Percentiles rank a stretch among this genome's conserved stretches.
These are phyloP conservation scores for Xylaria digitata DNA, from an alignment of 2,329 filamentous ascomycete genomes.

Conservation along the genomic window DNA sequence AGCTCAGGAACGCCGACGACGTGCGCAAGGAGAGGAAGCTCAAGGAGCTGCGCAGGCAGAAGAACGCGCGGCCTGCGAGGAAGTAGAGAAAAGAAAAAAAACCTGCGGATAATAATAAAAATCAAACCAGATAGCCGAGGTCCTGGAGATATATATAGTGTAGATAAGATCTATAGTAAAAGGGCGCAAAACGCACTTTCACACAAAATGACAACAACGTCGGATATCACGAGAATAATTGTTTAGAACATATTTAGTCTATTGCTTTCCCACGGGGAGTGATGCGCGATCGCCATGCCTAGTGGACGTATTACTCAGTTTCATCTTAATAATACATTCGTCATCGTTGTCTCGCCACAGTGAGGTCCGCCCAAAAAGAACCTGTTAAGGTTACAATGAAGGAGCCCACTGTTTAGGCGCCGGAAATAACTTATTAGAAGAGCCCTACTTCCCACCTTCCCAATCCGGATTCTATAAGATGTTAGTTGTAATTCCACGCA, in stretches of 20 bases:
- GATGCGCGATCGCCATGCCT: conserved; percentile 29
- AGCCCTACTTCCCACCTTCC: conserved; percentile 59
- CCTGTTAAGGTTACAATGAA: background rate
- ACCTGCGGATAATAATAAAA: background rate
- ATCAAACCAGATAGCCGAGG: background rate
- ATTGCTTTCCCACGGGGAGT: conserved; percentile 16
- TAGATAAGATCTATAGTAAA: conserved; percentile 2
- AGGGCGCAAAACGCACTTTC: background rate
- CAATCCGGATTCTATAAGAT: conserved; percentile 63
- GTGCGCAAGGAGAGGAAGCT: conserved; percentile 84
- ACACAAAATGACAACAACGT: conserved; percentile 4
- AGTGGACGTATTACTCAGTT: conserved; percentile 26
- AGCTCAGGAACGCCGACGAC: conserved; percentile 85
- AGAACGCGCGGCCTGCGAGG: conserved; percentile 85
- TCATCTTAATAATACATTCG: conserved; percentile 45
- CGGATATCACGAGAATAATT: background rate
- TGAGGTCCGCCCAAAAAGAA: background rate
- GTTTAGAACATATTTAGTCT: conserved; percentile 23
- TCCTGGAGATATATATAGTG: background rate
- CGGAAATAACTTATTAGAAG: background rate
- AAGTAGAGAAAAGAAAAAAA: conserved; percentile 55
- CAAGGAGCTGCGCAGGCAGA: conserved; percentile 80
- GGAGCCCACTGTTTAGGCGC: background rate
- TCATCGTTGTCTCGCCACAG: conserved; percentile 16
- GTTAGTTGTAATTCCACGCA: conserved; percentile 24